Evolutionary conservation across 106 monocot genomes (phyloP).

Genomic region (Dendrobium officinale): DNA sequence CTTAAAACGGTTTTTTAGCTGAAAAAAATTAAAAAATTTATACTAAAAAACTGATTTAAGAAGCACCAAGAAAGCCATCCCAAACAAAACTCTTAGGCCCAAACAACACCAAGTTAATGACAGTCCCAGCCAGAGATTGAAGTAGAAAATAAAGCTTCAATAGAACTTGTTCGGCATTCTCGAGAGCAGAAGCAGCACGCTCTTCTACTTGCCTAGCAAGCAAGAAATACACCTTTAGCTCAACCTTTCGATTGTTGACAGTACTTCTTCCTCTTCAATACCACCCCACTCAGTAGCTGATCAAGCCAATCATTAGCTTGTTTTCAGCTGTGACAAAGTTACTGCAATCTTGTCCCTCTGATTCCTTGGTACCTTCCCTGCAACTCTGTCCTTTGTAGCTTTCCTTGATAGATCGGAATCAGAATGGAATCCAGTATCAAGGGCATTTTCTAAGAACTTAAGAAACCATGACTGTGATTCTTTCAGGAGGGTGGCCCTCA

Average conservation of each 20-base stretch:
- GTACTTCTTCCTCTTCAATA: constrained; percentile 16
- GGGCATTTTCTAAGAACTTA: constrained; percentile 53
- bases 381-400: constrained; percentile 12
- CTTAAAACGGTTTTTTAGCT: no score
- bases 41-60: no score
- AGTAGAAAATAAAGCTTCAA: background rate
- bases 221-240: constrained; percentile 68
- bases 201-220: constrained; percentile 55
- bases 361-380: constrained; percentile 28
- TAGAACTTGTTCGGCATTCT: constrained; percentile 22
- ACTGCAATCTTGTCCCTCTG: constrained; percentile 55
- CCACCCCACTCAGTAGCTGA: constrained; percentile 29
- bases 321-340: constrained; percentile 80
- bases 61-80: no score
- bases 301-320: constrained; percentile 72
- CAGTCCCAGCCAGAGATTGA: no score
- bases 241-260: constrained; percentile 43
- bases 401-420: constrained; percentile 27
- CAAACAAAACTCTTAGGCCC: no score
- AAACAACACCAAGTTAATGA: no score
- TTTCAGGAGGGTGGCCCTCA: constrained; percentile 33
- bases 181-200: constrained; percentile 58
- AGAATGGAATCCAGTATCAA: constrained; percentile 44
- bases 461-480: constrained; percentile 83
- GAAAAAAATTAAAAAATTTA: no score